Conservation (phyloP, 257 asterid genomes). For the Jacaranda copaia region DNA sequence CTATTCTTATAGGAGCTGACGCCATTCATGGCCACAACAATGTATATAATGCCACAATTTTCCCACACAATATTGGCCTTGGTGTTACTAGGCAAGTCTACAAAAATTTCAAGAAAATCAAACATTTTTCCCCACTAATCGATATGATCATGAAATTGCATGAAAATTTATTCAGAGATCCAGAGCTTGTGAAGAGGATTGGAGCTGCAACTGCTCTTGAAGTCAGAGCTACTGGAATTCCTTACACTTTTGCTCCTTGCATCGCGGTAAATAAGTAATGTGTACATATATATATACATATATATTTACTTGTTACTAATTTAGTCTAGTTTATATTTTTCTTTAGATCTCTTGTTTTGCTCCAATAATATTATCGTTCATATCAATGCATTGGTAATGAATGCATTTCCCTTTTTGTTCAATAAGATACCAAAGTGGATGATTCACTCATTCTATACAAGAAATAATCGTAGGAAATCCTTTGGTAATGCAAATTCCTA, state of each 20-base stretch:
- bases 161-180: conserved; percentile 45
- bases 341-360: too few species aligned
- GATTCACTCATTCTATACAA: too few species aligned
- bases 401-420: too few species aligned
- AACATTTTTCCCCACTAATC: neutral
- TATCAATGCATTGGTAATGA: too few species aligned
- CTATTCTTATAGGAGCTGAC: conserved; percentile 42
- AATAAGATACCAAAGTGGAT: too few species aligned
- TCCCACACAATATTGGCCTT: conserved; percentile 52
- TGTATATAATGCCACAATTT: conserved; percentile 39
- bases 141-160: neutral
- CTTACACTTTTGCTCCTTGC: conserved; percentile 59
- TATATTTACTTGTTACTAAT: too few species aligned
- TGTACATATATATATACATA: too few species aligned
- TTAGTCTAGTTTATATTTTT: too few species aligned
- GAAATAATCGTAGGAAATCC: too few species aligned
- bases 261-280: too few species aligned
- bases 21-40: conserved; percentile 47
- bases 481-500: too few species aligned
- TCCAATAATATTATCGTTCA: too few species aligned
- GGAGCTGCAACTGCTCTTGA: conserved; percentile 73
- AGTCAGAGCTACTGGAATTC: conserved; percentile 63
- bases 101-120: neutral
- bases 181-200: conserved; percentile 51
- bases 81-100: conserved; percentile 47